A percentile compares a stretch with the other conserved stretches of the same genome.
Evolutionary conservation across 768 basidiomycete genomes (phyloP).

Genomic region (Coprinellus micaceus): DNA sequence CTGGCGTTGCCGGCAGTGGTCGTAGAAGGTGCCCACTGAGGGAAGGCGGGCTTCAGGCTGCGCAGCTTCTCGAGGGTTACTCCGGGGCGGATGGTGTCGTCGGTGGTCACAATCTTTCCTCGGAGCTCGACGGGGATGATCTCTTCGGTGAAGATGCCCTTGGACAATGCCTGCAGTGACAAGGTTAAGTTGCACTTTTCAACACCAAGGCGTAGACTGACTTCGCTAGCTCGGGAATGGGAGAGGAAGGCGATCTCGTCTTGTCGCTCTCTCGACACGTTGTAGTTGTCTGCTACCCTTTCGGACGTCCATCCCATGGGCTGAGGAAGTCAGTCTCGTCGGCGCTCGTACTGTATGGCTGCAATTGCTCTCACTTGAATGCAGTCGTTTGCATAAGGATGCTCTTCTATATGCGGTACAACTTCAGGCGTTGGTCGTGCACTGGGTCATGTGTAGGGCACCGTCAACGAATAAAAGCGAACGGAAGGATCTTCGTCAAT

Average conservation of each 20-base stretch:
- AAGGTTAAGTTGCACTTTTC: background rate
- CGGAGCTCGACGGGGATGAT: conserved; percentile 83
- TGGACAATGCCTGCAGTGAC: conserved; percentile 49
- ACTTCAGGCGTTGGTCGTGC: conserved; percentile 73
- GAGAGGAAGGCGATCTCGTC: conserved; percentile 89
- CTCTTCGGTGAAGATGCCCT: conserved; percentile 79
- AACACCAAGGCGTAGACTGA: conserved; percentile 19
- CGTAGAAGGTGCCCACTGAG: conserved; percentile 64
- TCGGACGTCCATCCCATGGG: conserved; percentile 97
- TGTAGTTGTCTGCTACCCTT: conserved; percentile 78
- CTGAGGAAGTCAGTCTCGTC: conserved; percentile 30
- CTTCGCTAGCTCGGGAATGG: conserved; percentile 74
- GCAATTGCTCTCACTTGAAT: conserved; percentile 62
- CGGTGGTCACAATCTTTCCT: conserved; percentile 62
- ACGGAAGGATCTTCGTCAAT: conserved; percentile 5
- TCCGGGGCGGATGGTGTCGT: conserved; percentile 86
- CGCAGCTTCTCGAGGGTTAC: conserved; percentile 76
- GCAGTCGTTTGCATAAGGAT: conserved; percentile 69
- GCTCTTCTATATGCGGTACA: conserved; percentile 50
- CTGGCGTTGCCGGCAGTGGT: conserved; percentile 87
- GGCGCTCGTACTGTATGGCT: too few species aligned
- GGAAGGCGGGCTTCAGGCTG: conserved; percentile 84
- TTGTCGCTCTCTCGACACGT: conserved; percentile 76
- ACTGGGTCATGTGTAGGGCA: too few species aligned
- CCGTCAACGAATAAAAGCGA: too few species aligned